Evolutionary conservation across 345 rosid species (phyloP), one percentile per base, ranked within the genome.

Genomic region (Citrus maxima): DNA sequence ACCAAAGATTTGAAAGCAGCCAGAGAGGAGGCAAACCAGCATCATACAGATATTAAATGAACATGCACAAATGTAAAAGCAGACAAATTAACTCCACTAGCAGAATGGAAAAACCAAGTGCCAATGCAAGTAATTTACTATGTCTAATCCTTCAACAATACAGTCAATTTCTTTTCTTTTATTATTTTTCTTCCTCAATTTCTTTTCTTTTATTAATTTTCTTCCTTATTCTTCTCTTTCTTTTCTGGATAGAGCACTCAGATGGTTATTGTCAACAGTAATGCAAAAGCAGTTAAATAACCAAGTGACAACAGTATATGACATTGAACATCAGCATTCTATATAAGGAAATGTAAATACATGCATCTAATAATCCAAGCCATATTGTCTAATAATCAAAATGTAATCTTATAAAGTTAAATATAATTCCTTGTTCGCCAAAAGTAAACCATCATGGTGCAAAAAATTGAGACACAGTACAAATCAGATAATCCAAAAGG

Each of bases 31-130:
- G 34, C 72, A 65, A 77, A 40, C 49, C 6, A 37, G 69, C 70
- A 70, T 59, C 37, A 27, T 37, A 24, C n/a, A 74, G 66, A 67
- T 77, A 55, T 78, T 70, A 74, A 62, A 79, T 54, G 28, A 74
- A 37, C 73, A 64, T 3, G 61, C 63, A 76, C 63, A 77, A 70
- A 40, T 19, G 70, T 72, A 49, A 80, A 73, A 76, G 30, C 51
- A 66, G 10, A 24, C 58, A 37, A 74, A 81, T 58, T 25, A 65
- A 65, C 75, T 28, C 42, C 38, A 76, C 37, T 25, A 61, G 51
- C 76, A 61, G 30, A 35, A 62, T 55, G 54, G 46, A 66, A 67
- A 42, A 67, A 40, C 65, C 28, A 55, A 55, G 42, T 63, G 8
- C 30, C 61, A 4, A 16, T 21, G 65, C 28, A 35, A 60, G 38